Evolutionary conservation across 192 early-diverging fungal species (phyloP).

Genomic region (Coemansia sp.): DNA sequence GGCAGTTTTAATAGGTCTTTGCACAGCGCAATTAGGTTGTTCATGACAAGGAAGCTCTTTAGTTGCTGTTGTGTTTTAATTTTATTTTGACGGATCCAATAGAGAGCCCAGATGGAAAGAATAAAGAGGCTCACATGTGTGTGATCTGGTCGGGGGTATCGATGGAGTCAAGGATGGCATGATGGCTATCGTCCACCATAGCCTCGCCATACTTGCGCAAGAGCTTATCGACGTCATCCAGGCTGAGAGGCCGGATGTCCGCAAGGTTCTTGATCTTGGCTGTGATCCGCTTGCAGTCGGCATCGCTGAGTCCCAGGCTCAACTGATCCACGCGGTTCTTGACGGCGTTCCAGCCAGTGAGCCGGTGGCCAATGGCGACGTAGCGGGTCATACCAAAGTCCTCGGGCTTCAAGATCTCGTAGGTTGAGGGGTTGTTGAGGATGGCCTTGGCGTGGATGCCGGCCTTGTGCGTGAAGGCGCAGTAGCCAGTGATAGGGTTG

Average conservation of each 20-base stretch:
- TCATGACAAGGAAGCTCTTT: too few species aligned
- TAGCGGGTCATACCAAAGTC: slow-evolving; percentile 99
- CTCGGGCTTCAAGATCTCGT: slow-evolving; percentile 97
- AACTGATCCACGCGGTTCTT: slow-evolving; percentile 97
- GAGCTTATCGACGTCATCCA: slow-evolving; percentile 89
- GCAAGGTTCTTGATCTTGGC: slow-evolving; percentile 93
- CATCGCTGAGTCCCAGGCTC: slow-evolving; percentile 77
- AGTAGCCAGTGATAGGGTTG: slow-evolving; percentile 99
- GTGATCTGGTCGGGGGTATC: slow-evolving; percentile 59
- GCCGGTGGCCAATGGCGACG: slow-evolving; percentile 93
- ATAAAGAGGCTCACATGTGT: slow-evolving; percentile 15
- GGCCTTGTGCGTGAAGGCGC: slow-evolving; percentile 99
- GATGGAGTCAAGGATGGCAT: slow-evolving; percentile 47
- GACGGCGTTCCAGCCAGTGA: slow-evolving; percentile 99
- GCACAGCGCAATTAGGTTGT: too few species aligned
- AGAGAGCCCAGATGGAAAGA: not conserved
- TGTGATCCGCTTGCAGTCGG: slow-evolving; percentile 88
- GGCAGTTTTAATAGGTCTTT: too few species aligned
- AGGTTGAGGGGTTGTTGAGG: slow-evolving; percentile 97
- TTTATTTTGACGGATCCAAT: not conserved
- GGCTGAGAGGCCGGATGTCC: slow-evolving; percentile 86
- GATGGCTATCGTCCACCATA: slow-evolving; percentile 59
- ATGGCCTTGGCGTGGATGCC: slow-evolving; percentile 99
- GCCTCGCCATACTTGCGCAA: slow-evolving; percentile 53
- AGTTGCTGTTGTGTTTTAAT: not conserved